These are phyloP conservation scores for Colletotrichum orbiculare DNA, from an alignment of 2,329 filamentous ascomycete genomes.

Conservation along the genomic window DNA sequence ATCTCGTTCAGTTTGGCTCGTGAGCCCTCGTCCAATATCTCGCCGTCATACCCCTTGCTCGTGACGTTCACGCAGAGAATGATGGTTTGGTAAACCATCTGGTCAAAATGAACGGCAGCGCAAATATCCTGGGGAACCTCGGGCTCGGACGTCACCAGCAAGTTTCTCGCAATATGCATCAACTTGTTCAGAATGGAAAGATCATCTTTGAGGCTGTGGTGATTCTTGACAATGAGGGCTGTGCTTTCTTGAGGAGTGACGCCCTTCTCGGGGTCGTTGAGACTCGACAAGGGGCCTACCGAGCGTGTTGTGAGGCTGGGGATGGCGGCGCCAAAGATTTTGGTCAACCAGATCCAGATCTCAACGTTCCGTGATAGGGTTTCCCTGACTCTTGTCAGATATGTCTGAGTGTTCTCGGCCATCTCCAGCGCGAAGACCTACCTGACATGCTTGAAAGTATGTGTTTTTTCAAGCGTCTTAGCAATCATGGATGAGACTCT, in stretches of 20 bases:
- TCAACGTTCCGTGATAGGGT: conserved; percentile 70
- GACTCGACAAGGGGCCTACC: conserved; percentile 64
- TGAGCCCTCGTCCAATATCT: conserved; percentile 68
- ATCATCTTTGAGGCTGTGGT: conserved; percentile 69
- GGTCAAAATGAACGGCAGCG: conserved; percentile 72
- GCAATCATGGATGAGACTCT: conserved; percentile 68
- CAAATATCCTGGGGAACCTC: conserved; percentile 75
- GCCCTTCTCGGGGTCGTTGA: conserved; percentile 65
- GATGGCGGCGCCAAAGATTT: conserved; percentile 70
- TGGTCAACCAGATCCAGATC: conserved; percentile 73
- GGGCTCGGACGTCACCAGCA: conserved; percentile 72
- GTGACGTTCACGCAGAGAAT: conserved; percentile 75
- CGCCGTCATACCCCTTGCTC: conserved; percentile 74
- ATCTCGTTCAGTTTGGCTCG: conserved; percentile 70
- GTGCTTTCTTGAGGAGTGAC: conserved; percentile 72
- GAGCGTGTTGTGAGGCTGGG: conserved; percentile 70
- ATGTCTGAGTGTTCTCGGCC: conserved; percentile 15
- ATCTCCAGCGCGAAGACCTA: conserved; percentile 43
- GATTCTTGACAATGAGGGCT: conserved; percentile 71
- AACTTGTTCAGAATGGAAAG: conserved; percentile 73
- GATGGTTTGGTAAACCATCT: conserved; percentile 74
- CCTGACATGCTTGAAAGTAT: conserved; percentile 70
- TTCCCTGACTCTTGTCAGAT: conserved; percentile 55
- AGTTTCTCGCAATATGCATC: conserved; percentile 73
- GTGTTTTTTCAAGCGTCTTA: conserved; percentile 72